A percentile compares a stretch with the other conserved stretches of the same genome.
phyloP scores from a whole-genome alignment of 768 basidiomycete genomes.

The Asterophora lycoperdoides region DNA sequence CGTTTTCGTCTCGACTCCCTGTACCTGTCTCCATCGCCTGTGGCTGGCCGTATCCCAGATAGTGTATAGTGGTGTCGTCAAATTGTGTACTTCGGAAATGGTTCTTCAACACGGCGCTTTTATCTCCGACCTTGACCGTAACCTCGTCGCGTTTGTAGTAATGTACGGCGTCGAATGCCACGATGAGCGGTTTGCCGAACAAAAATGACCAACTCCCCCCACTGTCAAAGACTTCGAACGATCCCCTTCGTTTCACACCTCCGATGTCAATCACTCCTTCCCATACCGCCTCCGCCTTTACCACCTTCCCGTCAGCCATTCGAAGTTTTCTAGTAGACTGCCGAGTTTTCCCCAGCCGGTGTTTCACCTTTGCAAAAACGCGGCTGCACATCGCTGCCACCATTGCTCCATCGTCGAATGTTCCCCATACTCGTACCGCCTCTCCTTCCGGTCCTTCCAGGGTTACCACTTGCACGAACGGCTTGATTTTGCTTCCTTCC shows the following conservation, averaged over 20 bases:
- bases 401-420: constrained; percentile 30
- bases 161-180: not conserved
- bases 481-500: constrained; percentile 2
- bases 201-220: not conserved
- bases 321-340: not conserved
- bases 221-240: not conserved
- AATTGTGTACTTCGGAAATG: not conserved
- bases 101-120: not conserved
- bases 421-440: constrained; percentile 11
- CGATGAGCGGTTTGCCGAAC: not conserved
- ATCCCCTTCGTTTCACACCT: not conserved
- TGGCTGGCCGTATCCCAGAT: not conserved
- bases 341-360: not conserved
- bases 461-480: constrained; percentile 20
- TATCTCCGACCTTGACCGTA: not conserved
- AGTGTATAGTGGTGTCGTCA: not conserved
- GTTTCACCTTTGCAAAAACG: not conserved
- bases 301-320: not conserved
- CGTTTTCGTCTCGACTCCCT: no score
- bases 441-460: constrained; percentile 15
- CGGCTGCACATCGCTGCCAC: constrained; percentile 21
- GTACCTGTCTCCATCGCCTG: no score
- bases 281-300: no score
- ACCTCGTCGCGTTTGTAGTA: not conserved
- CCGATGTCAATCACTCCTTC: not conserved